Conservation (phyloP, 805 yeast species). For the Phaffomyces antillensis region DNA sequence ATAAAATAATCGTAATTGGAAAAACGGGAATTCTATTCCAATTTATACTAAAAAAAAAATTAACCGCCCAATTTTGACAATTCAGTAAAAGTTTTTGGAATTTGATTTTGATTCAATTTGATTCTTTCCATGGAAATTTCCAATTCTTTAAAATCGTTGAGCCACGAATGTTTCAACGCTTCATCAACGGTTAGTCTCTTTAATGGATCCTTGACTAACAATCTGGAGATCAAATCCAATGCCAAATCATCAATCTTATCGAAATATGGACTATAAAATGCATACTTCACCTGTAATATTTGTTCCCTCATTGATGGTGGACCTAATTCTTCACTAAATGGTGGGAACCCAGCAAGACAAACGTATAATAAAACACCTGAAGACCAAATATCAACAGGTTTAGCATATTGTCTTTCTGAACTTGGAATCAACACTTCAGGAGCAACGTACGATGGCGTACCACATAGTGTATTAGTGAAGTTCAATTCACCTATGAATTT, state of each 20-base stretch:
- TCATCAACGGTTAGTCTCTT: constrained; percentile 78
- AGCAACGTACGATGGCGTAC: constrained; percentile 84
- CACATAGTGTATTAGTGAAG: constrained; percentile 74
- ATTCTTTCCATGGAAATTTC: constrained; percentile 1
- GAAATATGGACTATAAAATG: constrained; percentile 77
- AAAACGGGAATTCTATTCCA: neutral
- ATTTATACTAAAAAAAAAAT: constrained; percentile 1
- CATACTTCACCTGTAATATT: constrained; percentile 57
- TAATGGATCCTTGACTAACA: constrained; percentile 57
- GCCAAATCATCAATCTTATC: constrained; percentile 61
- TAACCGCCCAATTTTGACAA: constrained; percentile 21
- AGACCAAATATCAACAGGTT: constrained; percentile 77
- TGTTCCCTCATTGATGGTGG: constrained; percentile 78
- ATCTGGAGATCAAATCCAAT: constrained; percentile 55
- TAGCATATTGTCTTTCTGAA: constrained; percentile 47
- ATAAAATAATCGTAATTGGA: neutral
- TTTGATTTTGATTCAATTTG: neutral
- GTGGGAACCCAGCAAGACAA: constrained; percentile 79
- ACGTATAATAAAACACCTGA: constrained; percentile 73
- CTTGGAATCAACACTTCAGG: constrained; percentile 61
- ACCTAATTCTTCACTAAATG: constrained; percentile 74
- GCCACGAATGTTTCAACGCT: constrained; percentile 87
- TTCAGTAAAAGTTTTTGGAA: constrained; percentile 33
- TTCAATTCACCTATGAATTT: constrained; percentile 59
- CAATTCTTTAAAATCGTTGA: constrained; percentile 20